Base-by-base conservation (phyloP, 768 basidiomycete species). In the Hypsizygus marmoreus region DNA sequence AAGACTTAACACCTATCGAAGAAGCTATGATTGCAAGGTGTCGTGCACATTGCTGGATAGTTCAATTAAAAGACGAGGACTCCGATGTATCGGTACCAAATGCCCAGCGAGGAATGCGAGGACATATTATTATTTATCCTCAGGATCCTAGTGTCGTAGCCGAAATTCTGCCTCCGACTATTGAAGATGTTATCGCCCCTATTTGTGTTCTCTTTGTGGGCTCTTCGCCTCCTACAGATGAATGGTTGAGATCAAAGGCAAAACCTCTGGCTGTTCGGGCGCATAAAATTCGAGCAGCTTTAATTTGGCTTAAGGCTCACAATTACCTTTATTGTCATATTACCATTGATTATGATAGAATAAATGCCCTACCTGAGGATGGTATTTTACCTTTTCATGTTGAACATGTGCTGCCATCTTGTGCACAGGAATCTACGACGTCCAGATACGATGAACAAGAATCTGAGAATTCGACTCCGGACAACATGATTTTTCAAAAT, bases 161-260 rank as follows among this genome's bases (percentile, higher is more conserved):
- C 0, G 23, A 25, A 0, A 9, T 70, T 0, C 45, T 77, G 2
- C 75, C 73, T 0, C 73, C 68, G 0, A 34, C 62, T 3, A 31
- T 74, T 1, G 59, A 64, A 9, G 70, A 73, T 0, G 59, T 73
- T 8, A 30, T 60, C 0, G 54, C 65, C 0, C 65, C 65, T 2
- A 65, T 74, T 1, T 74, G 72, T 49, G 64, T 76, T 1, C 30
- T 75, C 0, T 75, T 75, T 51, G 50, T 71, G n/a, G 72, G 73
- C 0, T 61, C 69, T 0, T 3, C n/a, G 0, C 36, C 43, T 0
- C 70, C 70, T 0, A 43, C 51, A 8, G 6, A 12, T 0, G 54
- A 67, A 33, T 72, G 69, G 71, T 1, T 6, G 34, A 2, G 12
- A 4, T 11, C 30, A 34, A 60, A 69, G 14, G 71, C 70, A 3